Evolutionary conservation across 768 basidiomycete species (phyloP).

Genomic region (Hygrophoropsis aurantiaca): DNA sequence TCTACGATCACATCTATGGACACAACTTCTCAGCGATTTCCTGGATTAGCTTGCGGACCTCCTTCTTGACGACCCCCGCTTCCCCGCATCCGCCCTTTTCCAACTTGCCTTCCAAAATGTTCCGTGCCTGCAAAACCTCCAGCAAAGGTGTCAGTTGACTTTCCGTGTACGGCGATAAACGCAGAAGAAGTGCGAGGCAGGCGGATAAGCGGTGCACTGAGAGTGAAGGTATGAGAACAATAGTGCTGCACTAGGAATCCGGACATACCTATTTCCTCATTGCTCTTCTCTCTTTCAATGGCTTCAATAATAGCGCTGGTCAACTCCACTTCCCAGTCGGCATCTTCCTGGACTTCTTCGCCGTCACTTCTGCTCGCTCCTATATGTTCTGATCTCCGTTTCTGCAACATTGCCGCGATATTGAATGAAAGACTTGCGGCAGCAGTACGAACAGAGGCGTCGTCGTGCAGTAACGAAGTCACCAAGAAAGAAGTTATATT

Average conservation of each 20-base stretch:
- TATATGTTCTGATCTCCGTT: slow-evolving; percentile 47
- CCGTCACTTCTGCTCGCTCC: slow-evolving; percentile 28
- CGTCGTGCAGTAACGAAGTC: slow-evolving; percentile 64
- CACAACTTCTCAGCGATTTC: slow-evolving; percentile 58
- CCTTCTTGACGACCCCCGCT: slow-evolving; percentile 59
- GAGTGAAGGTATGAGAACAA: neutral
- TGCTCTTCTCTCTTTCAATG: slow-evolving; percentile 64
- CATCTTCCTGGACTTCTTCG: slow-evolving; percentile 53
- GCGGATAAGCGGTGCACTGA: slow-evolving; percentile 82
- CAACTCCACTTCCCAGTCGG: slow-evolving; percentile 86
- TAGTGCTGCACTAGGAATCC: neutral
- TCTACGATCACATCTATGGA: slow-evolving; percentile 6
- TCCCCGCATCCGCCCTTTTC: slow-evolving; percentile 49
- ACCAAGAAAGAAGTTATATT: slow-evolving; percentile 58
- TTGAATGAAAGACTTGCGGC: slow-evolving; percentile 85
- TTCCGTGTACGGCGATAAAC: slow-evolving; percentile 70
- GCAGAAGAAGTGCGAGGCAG: slow-evolving; percentile 72
- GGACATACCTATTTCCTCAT: slow-evolving; percentile 77
- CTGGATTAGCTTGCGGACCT: slow-evolving; percentile 59
- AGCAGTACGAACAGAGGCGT: slow-evolving; percentile 68
- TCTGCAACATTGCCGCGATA: slow-evolving; percentile 65
- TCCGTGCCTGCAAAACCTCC: slow-evolving; percentile 65
- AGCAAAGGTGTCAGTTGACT: slow-evolving; percentile 55
- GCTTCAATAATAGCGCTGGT: slow-evolving; percentile 83
- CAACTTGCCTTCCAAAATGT: slow-evolving; percentile 59